Base-by-base conservation (phyloP, 495 filamentous ascomycete genomes). In the Parathielavia hyrcaniae region DNA sequence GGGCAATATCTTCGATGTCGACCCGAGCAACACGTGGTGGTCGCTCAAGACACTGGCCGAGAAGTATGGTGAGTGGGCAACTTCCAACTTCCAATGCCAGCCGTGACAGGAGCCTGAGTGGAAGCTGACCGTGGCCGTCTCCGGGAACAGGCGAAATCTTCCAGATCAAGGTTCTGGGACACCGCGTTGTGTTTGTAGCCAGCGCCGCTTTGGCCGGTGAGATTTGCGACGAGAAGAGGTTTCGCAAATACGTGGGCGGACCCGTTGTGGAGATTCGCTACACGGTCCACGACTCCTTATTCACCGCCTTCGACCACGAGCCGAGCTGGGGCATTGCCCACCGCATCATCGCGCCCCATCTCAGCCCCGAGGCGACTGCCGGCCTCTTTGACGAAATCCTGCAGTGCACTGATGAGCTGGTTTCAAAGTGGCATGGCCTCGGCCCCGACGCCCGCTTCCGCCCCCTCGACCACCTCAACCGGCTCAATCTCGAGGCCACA, bases 261-360 rank as follows among this genome's bases (percentile, higher is more conserved):
- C 70, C 77, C 19, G 69, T 88, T 50, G 58, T 73, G 14, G 72
- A 89, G 67, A 74, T 88, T 45, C 78, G 87, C 47, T 75, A 81
- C 58, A 74, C 75, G 5, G 74, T 83, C 0, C 71, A 82, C 53
- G 83, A 86, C 63, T 77, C 85, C 5, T 75, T 91, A 14, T 90
- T 91, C 69, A 87, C 84, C 0, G 87, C 86, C 8, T 78, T 78
- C 59, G 66, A 81, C 30, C 71, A 79, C 19, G 86, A 88, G 60
- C 70, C 77, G 53, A 83, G 81, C 58, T 91, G 87, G 87, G 81
- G 72, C 3, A 70, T 88, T 44, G 83, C 84, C 7, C 88, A 92
- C 63, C 80, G 88, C n/a, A 78, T 88, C 64, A 63, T 81, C n/a
- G 77, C 79, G 41, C 87, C 87, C 11, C 82, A 78, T 5, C 86